These are phyloP conservation scores for Giardia duodenalis DNA, from an alignment of 208 protist genomes.

Conservation along the genomic window DNA sequence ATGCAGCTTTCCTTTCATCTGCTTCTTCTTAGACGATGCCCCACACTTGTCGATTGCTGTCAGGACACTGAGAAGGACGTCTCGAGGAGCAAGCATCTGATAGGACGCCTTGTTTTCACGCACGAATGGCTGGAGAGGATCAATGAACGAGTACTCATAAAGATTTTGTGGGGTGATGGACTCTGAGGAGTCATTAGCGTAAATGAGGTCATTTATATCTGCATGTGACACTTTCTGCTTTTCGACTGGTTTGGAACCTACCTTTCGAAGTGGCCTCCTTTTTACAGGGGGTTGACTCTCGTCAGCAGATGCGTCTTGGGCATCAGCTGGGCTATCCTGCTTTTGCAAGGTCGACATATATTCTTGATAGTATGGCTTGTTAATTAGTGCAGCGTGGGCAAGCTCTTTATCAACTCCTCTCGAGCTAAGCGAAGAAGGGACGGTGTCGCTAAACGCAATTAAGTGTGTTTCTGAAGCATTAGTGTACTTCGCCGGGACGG, in stretches of 20 bases:
- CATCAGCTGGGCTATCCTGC: not conserved
- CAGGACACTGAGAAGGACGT: not conserved
- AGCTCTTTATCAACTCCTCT: not conserved
- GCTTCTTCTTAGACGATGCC: too few species aligned
- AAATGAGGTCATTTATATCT: not conserved
- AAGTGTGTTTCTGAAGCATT: not conserved
- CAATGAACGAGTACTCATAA: not conserved
- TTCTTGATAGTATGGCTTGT: not conserved
- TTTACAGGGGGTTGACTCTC: not conserved
- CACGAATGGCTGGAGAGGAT: not conserved
- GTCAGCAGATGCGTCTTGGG: too few species aligned
- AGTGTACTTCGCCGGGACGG: not conserved
- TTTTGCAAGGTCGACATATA: not conserved
- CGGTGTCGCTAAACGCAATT: not conserved
- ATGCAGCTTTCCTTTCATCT: too few species aligned
- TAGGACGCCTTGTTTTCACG: not conserved
- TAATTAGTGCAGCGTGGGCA: not conserved
- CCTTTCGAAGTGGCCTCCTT: too few species aligned
- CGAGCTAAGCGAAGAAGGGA: not conserved
- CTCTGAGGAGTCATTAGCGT: not conserved
- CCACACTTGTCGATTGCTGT: not conserved
- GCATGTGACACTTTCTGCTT: not conserved
- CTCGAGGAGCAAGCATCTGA: not conserved
- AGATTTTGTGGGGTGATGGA: not conserved
- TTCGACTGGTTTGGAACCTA: not conserved